Evolutionary conservation across 2,329 filamentous ascomycete species (phyloP), one percentile per base, ranked within the genome.

Genomic region (Colletotrichum noveboracense): DNA sequence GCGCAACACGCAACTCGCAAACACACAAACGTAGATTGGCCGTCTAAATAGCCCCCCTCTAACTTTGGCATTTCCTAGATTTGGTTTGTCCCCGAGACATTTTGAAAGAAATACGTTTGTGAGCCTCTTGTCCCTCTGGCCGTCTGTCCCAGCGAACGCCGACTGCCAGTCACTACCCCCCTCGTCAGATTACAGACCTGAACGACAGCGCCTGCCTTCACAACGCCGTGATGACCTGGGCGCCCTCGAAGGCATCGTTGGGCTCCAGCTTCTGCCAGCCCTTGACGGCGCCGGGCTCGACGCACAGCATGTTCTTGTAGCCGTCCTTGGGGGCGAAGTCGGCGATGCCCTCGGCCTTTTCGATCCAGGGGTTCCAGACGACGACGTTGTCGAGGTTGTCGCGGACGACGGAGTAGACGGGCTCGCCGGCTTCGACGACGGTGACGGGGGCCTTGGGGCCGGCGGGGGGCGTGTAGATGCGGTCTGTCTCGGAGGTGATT

Each of bases 351-450:
- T 92, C 91, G 2, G 95, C 92, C 88, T 97, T 98, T 78, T 96
- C 95, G 55, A 90, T 89, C 96, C 96, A 98, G 3, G 97, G 97
- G 86, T 99, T 99, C 97, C 97, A 99, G 34, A 98, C 94, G 2
- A 98, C 96, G 18, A 97, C 93, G 79, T 98, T 95, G 77, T 91
- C 91, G 79, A 99, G 89, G 79, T 95, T 96, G 85, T 98, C 95
- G 77, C 97, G 92, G 55, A 94, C 91, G 71, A 98, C 89, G 75
- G 93, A 92, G 87, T 94, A 96, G 66, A 90, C 87, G 16, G 92
- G 88, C 81, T 90, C 90, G 76, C 91, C 93, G 66, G 86, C 89
- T 80, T 94, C 92, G 18, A 88, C 82, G 64, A 97, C 91, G 14
- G 90, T 82, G 62, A 95, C 85, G 2, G 90, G 86, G 61, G 89